Evolutionary conservation across 257 asterid genomes (phyloP).

Genomic region (Striga asiatica): DNA sequence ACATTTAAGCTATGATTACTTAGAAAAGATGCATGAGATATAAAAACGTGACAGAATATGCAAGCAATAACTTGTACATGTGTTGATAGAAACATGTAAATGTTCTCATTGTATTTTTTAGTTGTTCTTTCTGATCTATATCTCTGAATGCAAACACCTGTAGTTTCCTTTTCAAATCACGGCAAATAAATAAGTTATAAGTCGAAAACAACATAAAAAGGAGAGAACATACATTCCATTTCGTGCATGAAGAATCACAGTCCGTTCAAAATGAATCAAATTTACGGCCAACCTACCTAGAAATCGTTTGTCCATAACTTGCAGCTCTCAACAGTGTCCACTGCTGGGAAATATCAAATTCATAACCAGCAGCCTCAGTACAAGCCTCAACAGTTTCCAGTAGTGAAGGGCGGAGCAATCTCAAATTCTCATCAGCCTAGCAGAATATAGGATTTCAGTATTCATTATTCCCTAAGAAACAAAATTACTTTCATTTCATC

Average conservation of each 20-base stretch:
- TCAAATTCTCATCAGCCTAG: constrained; percentile 98
- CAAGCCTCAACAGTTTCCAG: constrained; percentile 95
- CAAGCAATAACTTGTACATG: neutral
- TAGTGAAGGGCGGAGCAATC: constrained; percentile 73
- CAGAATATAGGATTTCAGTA: constrained; percentile 13
- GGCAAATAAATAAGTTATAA: neutral
- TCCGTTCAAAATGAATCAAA: constrained; percentile 4
- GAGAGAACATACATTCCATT: neutral
- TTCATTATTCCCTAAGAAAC: neutral
- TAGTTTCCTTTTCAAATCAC: neutral
- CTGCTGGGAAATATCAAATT: constrained; percentile 72
- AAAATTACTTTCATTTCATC: neutral
- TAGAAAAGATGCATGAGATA: neutral
- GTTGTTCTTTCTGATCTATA: neutral
- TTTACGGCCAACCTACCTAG: constrained; percentile 55
- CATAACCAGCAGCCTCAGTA: constrained; percentile 89
- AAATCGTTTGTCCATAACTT: constrained; percentile 94
- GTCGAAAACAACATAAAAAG: neutral
- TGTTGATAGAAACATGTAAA: neutral
- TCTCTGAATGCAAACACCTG: neutral
- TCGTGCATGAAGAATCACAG: neutral
- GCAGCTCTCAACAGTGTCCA: constrained; percentile 82
- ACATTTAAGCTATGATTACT: neutral
- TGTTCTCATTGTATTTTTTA: neutral
- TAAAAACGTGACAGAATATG: neutral